phyloP scores from a whole-genome alignment of 495 filamentous ascomycete species.

The Cercophora newfieldiana region DNA sequence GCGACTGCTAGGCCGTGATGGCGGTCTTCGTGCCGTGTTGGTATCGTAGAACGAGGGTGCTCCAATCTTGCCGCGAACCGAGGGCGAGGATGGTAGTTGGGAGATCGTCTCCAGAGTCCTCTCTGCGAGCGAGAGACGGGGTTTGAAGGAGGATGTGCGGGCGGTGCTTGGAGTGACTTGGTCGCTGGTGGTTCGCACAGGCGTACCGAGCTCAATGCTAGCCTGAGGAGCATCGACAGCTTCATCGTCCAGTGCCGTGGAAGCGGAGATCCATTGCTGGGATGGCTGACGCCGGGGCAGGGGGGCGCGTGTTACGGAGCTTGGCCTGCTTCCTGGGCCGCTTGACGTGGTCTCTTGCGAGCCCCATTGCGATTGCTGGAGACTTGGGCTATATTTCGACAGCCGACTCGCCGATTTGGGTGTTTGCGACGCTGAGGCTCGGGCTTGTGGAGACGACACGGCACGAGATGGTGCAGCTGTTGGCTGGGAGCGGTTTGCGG shows the following conservation, averaged over 20 bases:
- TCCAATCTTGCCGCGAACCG: conserved; percentile 36
- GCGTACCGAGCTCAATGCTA: conserved; percentile 1
- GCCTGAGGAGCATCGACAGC: neutral
- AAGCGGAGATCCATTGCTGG: conserved; percentile 34
- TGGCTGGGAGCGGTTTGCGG: conserved; percentile 16
- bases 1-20: conserved; percentile 39
- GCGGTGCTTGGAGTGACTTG: conserved; percentile 16
- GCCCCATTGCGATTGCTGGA: conserved; percentile 9
- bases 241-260: conserved; percentile 20
- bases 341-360: conserved; percentile 9
- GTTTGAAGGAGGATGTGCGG: conserved; percentile 28
- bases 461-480: conserved; percentile 18
- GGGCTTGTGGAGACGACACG: conserved; percentile 28
- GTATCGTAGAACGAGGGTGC: conserved; percentile 41
- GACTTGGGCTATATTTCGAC: conserved; percentile 15
- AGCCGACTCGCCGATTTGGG: conserved; percentile 12
- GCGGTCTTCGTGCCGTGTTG: conserved; percentile 23
- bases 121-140: conserved; percentile 43
- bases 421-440: conserved; percentile 9
- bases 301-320: conserved; percentile 16
- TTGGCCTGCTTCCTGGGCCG: conserved; percentile 12
- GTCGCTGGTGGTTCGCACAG: neutral
- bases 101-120: conserved; percentile 51
- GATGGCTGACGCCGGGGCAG: conserved; percentile 25
- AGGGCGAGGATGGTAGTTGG: conserved; percentile 49